Conservation (phyloP, 345 rosid genomes). For the Streptanthus diversifolius region DNA sequence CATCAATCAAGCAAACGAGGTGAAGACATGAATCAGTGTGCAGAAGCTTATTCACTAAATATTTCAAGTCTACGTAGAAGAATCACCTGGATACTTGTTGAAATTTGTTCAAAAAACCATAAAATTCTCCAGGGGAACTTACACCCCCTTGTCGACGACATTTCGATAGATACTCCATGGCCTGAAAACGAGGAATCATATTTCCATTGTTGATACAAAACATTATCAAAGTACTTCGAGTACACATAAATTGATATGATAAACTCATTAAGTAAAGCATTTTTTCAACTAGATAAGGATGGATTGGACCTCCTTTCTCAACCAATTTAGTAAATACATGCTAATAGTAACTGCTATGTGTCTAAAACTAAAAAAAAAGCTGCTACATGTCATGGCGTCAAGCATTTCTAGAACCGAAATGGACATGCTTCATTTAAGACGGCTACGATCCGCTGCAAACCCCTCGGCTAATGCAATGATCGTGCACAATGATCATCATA, state of each 20-base stretch:
- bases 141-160: constrained; percentile 57
- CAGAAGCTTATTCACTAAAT: neutral
- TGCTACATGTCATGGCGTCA: neutral
- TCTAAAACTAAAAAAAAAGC: neutral
- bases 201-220: neutral
- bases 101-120: constrained; percentile 63
- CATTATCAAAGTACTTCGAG: neutral
- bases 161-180: constrained; percentile 73
- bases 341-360: neutral
- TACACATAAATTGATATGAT: neutral
- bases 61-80: neutral
- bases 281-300: neutral
- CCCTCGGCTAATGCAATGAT: neutral
- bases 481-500: neutral
- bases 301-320: neutral
- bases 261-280: neutral
- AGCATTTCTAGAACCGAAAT: neutral
- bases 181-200: constrained; percentile 40
- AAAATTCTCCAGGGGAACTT: constrained; percentile 64
- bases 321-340: neutral
- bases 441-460: neutral
- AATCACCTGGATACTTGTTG: constrained; percentile 81
- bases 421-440: neutral
- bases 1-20: neutral
- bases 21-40: neutral